Base-by-base conservation (phyloP, 176 grass and related monocot genomes). In the Triticum turgidum region DNA sequence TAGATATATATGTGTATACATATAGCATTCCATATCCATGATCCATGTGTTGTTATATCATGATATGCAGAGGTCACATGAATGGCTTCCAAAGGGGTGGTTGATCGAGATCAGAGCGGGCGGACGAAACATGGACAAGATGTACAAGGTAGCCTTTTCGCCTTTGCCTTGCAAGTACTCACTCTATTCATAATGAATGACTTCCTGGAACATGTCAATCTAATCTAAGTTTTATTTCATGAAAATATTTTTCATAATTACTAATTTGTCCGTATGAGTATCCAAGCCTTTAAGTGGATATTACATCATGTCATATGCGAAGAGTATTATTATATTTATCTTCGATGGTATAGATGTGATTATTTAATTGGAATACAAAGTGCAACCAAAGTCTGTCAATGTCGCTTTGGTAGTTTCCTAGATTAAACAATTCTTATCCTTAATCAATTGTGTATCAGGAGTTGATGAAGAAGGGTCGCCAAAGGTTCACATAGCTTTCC, bases 121-220 rank as follows among this genome's bases (percentile, higher is more conserved):
- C 22, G 91, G 88, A 15, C 58, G 70, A 58, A 89, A 89, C 2
- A 69, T 14, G 73, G 51, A 77, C 35, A 86, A 87, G 77, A 92
- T 87, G 85, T 92, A 82, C 34, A 89, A 87, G 91, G 91, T 92
- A 85, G 54, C 4, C 4, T 73, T 54, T 30, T 73, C n/a, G 3
- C 35, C 69, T 38, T 71, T 10, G n/a, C 69, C 20, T 39, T 51
- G 42, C 47, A 72, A n/a, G 35, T 41, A 22, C 9, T 73, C 15
- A 37, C 4, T 70, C 17, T 70, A 20, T 70, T 70, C 18, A 24
- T 27, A 4, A 39, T 2, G 9, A 70, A 69, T 70, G 8, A 70
- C 18, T 39, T 39, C 8, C 18, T 69, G 37, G 68, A 38, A 69
- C 18, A 3, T 69, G 17, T 20, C 67, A 69, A 70, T 70, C 5